Conservation (phyloP, 2,329 filamentous ascomycete species). For the Zymoseptoria brevis region DNA sequence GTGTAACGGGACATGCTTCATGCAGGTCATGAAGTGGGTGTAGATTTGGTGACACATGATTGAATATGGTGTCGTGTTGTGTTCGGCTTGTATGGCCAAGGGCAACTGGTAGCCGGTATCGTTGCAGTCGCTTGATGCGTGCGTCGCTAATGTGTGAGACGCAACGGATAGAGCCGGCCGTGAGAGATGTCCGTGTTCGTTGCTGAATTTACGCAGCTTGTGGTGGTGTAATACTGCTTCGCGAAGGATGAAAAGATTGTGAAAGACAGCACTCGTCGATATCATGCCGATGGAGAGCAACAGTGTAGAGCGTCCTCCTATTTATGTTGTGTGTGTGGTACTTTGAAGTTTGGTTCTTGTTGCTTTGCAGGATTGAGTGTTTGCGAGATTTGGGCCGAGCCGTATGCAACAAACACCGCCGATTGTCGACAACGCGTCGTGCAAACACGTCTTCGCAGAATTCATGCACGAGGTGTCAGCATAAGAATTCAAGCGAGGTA, state of each 20-base stretch:
- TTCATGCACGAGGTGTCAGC: not conserved
- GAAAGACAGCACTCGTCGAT: not conserved
- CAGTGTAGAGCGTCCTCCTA: not conserved
- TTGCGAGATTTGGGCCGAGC: not conserved
- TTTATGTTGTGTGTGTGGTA: conserved; percentile 2
- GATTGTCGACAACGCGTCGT: conserved; percentile 11
- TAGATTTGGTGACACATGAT: conserved; percentile 29
- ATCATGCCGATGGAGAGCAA: not conserved
- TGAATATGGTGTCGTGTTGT: not conserved
- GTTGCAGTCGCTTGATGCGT: not conserved
- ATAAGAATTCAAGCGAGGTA: not conserved
- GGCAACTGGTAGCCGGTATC: not conserved
- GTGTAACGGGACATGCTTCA: conserved; percentile 24
- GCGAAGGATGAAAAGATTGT: not conserved
- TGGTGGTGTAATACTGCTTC: not conserved
- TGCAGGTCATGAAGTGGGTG: conserved; percentile 26
- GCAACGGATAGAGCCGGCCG: conserved; percentile 2
- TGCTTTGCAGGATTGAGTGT: conserved; percentile 5
- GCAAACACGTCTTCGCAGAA: conserved; percentile 7
- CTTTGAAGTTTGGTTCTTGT: conserved; percentile 6
- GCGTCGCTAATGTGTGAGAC: conserved; percentile 4
- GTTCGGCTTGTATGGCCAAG: not conserved
- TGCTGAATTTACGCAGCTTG: not conserved
- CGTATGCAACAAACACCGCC: conserved; percentile 8
- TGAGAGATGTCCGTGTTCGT: not conserved